phyloP scores from a whole-genome alignment of 192 early-diverging fungal species.

The Linnemannia schmuckeri region DNA sequence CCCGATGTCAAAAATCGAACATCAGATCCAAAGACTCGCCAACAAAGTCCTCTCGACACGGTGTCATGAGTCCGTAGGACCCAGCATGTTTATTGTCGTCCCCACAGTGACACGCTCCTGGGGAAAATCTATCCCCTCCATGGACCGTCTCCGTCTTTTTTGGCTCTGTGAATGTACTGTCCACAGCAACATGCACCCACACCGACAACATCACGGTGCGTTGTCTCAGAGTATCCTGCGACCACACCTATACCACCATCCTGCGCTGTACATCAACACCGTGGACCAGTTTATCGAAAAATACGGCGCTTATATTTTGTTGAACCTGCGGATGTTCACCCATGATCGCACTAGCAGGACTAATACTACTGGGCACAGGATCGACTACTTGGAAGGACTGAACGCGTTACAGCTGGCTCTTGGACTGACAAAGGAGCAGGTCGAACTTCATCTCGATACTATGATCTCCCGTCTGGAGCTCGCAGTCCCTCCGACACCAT shows the following conservation, averaged over 20 bases:
- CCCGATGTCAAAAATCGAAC: not conserved
- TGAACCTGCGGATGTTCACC: not conserved
- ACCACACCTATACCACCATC: not conserved
- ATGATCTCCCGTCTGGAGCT: too few species aligned
- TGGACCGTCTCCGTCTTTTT: not conserved
- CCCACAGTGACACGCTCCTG: not conserved
- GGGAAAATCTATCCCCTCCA: not conserved
- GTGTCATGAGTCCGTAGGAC: not conserved
- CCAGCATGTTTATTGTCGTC: not conserved
- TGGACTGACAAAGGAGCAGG: too few species aligned
- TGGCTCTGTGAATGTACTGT: not conserved
- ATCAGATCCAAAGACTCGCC: not conserved
- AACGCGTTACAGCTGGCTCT: too few species aligned
- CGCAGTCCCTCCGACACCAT: too few species aligned
- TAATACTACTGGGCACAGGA: not conserved
- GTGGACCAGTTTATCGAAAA: not conserved
- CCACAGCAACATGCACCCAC: not conserved
- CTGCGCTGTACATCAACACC: not conserved
- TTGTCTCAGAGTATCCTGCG: not conserved
- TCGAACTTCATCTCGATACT: too few species aligned
- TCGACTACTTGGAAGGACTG: too few species aligned
- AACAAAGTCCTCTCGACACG: not conserved
- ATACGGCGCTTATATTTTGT: not conserved
- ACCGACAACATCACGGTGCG: not conserved
- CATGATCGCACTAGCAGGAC: not conserved